Evolutionary conservation across 148 eudicot genomes (phyloP).

Genomic region (Hydrangea macrophylla): DNA sequence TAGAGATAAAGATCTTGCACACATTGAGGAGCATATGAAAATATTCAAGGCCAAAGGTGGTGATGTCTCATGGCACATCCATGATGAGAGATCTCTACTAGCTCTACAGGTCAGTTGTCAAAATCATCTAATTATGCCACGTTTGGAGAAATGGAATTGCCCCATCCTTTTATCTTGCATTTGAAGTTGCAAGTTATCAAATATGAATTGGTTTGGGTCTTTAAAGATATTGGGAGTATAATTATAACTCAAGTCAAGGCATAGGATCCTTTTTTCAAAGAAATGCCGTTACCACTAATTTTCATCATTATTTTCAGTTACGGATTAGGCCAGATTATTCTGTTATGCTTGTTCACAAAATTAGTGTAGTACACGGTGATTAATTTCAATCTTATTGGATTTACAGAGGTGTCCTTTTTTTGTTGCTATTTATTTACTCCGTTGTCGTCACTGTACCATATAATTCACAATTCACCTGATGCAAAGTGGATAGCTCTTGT

Average conservation of each 20-base stretch:
- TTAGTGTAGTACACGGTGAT: background rate
- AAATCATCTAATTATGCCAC: background rate
- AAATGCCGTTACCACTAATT: background rate
- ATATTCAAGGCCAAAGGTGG: conserved; percentile 87
- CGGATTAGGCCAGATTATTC: background rate
- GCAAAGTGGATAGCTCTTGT: background rate
- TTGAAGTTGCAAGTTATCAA: background rate
- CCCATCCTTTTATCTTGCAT: background rate
- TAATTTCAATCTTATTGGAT: background rate
- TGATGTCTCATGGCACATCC: conserved; percentile 95
- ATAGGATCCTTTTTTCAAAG: background rate
- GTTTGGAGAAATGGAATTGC: background rate
- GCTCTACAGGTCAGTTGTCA: conserved; percentile 76
- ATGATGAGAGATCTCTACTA: conserved; percentile 92
- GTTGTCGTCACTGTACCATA: background rate
- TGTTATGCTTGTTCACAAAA: background rate
- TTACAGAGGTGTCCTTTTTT: background rate
- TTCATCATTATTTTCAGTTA: no score
- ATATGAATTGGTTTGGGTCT: background rate
- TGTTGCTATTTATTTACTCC: background rate
- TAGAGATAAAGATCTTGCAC: conserved; percentile 97
- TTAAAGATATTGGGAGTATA: background rate
- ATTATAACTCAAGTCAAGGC: background rate
- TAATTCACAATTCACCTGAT: background rate
- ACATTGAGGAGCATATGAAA: conserved; percentile 97